Evolutionary conservation across 768 basidiomycete genomes (phyloP).

Genomic region (Boletus subparvulus): DNA sequence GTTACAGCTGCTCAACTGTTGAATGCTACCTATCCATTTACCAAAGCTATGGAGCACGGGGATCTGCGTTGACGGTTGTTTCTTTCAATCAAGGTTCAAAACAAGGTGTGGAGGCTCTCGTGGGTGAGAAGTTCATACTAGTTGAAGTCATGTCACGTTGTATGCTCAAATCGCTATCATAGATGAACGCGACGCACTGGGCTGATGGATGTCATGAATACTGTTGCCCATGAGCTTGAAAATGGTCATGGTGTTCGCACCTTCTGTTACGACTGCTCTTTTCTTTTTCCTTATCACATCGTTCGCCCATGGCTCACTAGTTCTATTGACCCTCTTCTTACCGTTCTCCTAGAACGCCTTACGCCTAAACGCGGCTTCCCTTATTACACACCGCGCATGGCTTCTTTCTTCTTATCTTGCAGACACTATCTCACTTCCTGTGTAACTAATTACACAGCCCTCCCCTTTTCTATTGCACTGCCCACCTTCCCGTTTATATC

Average conservation of each 20-base stretch:
- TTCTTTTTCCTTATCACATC: too few relatives aligned
- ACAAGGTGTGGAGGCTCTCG: slow-evolving; percentile 95
- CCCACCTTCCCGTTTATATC: too few relatives aligned
- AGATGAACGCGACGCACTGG: slow-evolving; percentile 98
- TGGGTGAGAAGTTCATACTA: slow-evolving; percentile 63
- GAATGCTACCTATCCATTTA: slow-evolving; percentile 98
- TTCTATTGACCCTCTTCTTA: too few relatives aligned
- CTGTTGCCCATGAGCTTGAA: slow-evolving; percentile 92
- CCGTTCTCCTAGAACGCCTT: too few relatives aligned
- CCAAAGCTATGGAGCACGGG: slow-evolving; percentile 82
- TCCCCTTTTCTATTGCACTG: too few relatives aligned
- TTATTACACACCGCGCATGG: too few relatives aligned
- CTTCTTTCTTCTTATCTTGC: too few relatives aligned
- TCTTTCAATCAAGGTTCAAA: slow-evolving; percentile 99
- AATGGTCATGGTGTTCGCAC: slow-evolving; percentile 84
- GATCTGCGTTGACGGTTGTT: slow-evolving; percentile 95
- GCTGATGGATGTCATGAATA: slow-evolving; percentile 93
- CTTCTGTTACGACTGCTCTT: too few relatives aligned
- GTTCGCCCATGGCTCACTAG: too few relatives aligned
- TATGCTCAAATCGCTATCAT: slow-evolving; percentile 8
- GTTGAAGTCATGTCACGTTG: slow-evolving; percentile 6
- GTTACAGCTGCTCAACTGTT: slow-evolving; percentile 92
- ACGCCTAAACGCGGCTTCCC: too few relatives aligned
- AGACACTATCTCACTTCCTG: too few relatives aligned
- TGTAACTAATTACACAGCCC: too few relatives aligned